These are phyloP conservation scores for Lactarius sp. DNA, from an alignment of 768 basidiomycete species.

Conservation along the genomic window DNA sequence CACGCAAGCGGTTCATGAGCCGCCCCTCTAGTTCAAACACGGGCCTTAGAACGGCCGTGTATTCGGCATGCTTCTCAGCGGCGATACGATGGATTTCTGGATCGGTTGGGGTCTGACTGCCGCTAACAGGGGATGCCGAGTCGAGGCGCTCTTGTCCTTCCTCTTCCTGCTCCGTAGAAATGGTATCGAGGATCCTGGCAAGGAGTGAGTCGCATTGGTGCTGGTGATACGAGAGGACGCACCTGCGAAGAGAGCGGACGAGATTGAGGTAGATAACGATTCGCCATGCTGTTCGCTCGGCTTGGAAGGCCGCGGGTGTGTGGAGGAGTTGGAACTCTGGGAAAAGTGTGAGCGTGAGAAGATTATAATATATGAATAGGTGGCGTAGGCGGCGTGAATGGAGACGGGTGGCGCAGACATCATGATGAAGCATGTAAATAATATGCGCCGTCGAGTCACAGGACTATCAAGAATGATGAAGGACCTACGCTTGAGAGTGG, in stretches of 20 bases:
- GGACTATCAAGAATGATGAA: background rate
- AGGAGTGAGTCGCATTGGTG: background rate
- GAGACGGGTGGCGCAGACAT: background rate
- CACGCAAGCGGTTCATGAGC: constrained; percentile 61
- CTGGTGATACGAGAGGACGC: constrained; percentile 27
- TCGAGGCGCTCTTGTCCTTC: constrained; percentile 47
- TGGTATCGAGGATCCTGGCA: constrained; percentile 65
- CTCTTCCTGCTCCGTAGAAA: constrained; percentile 58
- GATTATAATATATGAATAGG: background rate
- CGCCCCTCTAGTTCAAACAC: constrained; percentile 64
- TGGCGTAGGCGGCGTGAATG: background rate
- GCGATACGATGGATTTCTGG: constrained; percentile 32
- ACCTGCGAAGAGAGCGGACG: constrained; percentile 76
- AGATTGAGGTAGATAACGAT: constrained; percentile 86
- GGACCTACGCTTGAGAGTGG: constrained; percentile 82
- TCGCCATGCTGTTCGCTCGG: constrained; percentile 81
- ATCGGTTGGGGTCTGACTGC: constrained; percentile 47
- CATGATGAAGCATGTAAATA: background rate
- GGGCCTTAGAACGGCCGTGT: constrained; percentile 60
- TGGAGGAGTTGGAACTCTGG: constrained; percentile 83
- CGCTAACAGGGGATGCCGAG: constrained; percentile 47
- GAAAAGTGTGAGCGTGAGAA: constrained; percentile 12
- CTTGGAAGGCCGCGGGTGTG: constrained; percentile 67
- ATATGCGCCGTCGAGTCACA: background rate
- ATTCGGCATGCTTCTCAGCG: constrained; percentile 45